Evolutionary conservation across 768 basidiomycete species (phyloP).

Genomic region (Xerocomellus chrysenteron): DNA sequence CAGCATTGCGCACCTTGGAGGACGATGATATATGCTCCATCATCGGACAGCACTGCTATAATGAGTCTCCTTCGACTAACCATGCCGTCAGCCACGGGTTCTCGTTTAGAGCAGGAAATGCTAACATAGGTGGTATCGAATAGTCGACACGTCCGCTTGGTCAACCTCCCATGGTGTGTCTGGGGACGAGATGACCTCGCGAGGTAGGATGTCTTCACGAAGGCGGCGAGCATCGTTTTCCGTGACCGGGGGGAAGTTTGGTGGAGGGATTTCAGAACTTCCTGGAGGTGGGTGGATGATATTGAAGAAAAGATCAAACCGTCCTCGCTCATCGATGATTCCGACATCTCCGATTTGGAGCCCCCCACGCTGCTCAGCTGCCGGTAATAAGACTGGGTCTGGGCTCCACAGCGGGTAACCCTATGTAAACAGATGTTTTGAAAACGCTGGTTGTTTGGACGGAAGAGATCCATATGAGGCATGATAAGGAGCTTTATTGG

Average conservation of each 20-base stretch:
- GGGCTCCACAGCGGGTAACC: not conserved
- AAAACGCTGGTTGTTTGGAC: not conserved
- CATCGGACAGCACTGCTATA: not conserved
- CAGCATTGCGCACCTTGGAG: not conserved
- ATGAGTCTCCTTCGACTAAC: not conserved
- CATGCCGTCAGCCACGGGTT: not conserved
- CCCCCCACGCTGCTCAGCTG: not conserved
- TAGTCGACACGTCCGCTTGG: not conserved
- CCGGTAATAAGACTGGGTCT: not conserved
- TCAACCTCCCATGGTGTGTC: not conserved
- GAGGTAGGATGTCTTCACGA: not conserved
- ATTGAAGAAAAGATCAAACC: not conserved
- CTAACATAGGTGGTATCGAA: not conserved
- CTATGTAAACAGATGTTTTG: not conserved
- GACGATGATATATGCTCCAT: not conserved
- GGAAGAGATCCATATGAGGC: not conserved
- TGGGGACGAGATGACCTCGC: not conserved
- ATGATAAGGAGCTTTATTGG: not conserved
- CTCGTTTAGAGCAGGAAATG: not conserved
- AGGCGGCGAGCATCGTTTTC: not conserved
- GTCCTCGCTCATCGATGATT: not conserved
- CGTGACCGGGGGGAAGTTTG: not conserved
- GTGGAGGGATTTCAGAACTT: not conserved
- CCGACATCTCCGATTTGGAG: slow-evolving; percentile 1
- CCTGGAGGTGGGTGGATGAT: not conserved